Conservation (phyloP, 176 grass and related monocot species). For the Zizania latifolia region DNA sequence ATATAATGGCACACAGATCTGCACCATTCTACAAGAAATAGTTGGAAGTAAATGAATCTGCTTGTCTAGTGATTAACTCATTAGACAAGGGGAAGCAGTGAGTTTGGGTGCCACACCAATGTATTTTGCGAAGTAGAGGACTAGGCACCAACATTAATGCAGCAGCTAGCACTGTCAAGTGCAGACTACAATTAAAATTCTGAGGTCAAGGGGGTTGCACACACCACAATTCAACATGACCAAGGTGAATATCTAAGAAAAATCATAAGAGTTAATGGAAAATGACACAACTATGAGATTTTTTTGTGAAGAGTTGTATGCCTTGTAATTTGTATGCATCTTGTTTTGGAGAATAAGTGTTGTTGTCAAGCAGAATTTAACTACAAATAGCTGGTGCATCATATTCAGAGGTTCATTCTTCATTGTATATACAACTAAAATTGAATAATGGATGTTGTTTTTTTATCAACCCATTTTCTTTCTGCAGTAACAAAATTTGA, state of each 20-base stretch:
- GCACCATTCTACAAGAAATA: neutral
- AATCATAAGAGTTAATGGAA: no score
- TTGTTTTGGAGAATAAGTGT: conserved; percentile 27
- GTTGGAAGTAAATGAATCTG: neutral
- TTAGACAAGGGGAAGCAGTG: neutral
- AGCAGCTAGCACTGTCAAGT: no score
- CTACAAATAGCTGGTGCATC: no score
- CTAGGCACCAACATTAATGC: no score
- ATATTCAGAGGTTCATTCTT: conserved; percentile 27
- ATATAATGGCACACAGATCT: no score
- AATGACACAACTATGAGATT: no score
- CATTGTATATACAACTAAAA: conserved; percentile 3
- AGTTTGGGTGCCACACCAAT: neutral
- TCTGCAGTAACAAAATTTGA: neutral
- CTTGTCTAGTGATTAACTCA: neutral
- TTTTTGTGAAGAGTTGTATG: no score
- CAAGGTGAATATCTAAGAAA: neutral
- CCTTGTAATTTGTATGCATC: neutral
- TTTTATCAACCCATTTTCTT: neutral
- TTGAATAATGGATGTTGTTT: neutral
- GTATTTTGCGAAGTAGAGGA: neutral
- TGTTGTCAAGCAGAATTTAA: conserved; percentile 35
- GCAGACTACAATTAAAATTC: neutral
- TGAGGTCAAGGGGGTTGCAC: neutral
- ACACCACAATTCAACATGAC: neutral